phyloP scores from a whole-genome alignment of 2,329 filamentous ascomycete genomes.

The Colletotrichum agaves region DNA sequence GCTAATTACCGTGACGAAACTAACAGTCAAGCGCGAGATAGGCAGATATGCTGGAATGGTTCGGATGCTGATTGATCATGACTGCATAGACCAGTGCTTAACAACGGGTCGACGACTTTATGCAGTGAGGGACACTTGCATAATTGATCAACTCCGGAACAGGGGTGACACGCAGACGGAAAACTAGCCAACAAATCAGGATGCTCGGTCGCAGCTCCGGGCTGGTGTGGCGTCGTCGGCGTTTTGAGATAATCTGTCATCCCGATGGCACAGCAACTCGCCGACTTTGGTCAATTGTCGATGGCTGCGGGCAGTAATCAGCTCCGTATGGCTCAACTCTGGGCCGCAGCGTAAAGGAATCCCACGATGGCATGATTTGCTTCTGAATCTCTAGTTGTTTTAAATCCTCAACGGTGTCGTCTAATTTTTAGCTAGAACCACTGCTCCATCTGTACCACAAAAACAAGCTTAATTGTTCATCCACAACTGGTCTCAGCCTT shows the following conservation, averaged over 20 bases:
- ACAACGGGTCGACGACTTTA: no score
- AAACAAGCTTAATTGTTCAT: background rate
- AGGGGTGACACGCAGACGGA: no score
- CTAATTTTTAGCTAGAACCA: background rate
- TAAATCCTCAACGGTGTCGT: background rate
- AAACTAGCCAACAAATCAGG: background rate
- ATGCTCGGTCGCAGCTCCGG: background rate
- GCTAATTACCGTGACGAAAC: no score
- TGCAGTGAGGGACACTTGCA: no score
- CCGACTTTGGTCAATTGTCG: background rate
- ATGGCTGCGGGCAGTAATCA: slow-evolving; percentile 6
- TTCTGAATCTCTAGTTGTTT: background rate
- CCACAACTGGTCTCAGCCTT: background rate
- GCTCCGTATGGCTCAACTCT: slow-evolving; percentile 25
- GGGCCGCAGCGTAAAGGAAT: background rate
- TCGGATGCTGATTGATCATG: no score
- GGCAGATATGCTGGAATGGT: no score
- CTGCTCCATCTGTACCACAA: background rate
- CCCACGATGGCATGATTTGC: no score
- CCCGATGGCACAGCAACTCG: slow-evolving; percentile 7
- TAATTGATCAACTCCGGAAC: no score
- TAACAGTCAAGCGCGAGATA: no score
- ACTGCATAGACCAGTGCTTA: no score
- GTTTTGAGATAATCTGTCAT: background rate
- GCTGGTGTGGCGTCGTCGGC: slow-evolving; percentile 6